Evolutionary conservation across 2,329 filamentous ascomycete genomes (phyloP).

Genomic region (Torrubiella hemipterigena): DNA sequence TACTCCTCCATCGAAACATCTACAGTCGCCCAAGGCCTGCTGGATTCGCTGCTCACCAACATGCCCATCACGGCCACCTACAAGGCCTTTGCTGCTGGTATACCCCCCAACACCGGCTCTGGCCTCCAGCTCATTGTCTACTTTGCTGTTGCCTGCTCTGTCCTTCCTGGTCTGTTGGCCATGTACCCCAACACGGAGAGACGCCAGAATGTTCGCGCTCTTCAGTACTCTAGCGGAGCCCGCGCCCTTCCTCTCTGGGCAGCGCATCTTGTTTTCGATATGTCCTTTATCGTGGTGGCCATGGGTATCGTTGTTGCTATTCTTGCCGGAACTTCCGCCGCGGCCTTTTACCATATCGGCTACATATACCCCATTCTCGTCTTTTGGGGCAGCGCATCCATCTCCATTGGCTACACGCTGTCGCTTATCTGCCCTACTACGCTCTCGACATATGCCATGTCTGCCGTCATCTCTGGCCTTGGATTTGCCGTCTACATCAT

Average conservation of each 20-base stretch:
- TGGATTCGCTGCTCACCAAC: conserved; percentile 50
- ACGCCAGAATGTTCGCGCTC: conserved; percentile 58
- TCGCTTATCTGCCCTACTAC: conserved; percentile 65
- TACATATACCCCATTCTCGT: conserved; percentile 68
- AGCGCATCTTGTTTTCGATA: conserved; percentile 68
- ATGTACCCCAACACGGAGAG: conserved; percentile 73
- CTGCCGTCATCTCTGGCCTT: conserved; percentile 59
- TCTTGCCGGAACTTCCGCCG: conserved; percentile 45
- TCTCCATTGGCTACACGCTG: conserved; percentile 61
- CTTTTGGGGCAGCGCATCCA: conserved; percentile 63
- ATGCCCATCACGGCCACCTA: conserved; percentile 57
- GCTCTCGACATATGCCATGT: conserved; percentile 67
- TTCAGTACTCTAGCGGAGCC: conserved; percentile 83
- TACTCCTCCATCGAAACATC: conserved; percentile 32
- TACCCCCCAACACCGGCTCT: conserved; percentile 51
- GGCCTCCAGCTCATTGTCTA: conserved; percentile 67
- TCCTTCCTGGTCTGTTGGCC: conserved; percentile 71
- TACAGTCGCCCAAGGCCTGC: conserved; percentile 48
- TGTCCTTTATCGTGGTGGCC: conserved; percentile 48
- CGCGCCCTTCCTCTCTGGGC: conserved; percentile 66
- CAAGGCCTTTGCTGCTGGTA: conserved; percentile 60
- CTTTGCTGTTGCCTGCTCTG: conserved; percentile 62
- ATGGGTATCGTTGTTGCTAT: conserved; percentile 55
- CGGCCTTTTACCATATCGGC: conserved; percentile 63
- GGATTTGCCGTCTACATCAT: conserved; percentile 57